Evolutionary conservation across 306 rosid genomes (phyloP), one percentile per base, ranked within the genome.

Genomic region (Ammopiptanthus mongolicus): DNA sequence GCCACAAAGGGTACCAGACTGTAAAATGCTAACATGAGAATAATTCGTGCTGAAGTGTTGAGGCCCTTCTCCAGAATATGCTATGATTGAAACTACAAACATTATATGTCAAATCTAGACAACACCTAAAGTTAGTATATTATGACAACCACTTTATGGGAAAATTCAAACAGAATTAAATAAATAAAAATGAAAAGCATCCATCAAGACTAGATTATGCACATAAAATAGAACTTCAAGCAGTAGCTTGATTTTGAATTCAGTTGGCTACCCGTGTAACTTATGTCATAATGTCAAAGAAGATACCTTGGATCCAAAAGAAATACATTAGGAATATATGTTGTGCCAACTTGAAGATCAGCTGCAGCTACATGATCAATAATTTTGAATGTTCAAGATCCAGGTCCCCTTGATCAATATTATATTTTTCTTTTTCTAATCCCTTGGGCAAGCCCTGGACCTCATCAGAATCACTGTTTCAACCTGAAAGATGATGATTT

Each of bases 301-400:
- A 77, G 65, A 50, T 88, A 93, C 98, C 97, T 91, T 42, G 98
- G 97, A 65, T 93, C 98, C 85, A 91, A 69, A 75, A 93, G 96
- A 88, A 93, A 93, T 88, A 91, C 97, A 53, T 88, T 93, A 3
- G 98, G 98, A 75, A 93, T 87, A 77, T 93, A 91, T n/a, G 87
- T 93, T 91, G 63, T 93, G 71, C 98, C 98, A n/a, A 93, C 98
- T 71, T 96, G 84, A 78, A 94, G 75, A 78, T 89, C 98, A 28
- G 98, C 78, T 47, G 98, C 97, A 48, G 98, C 98, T 81, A 96
- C 98, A 63, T 91, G 96, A 88, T 90, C 96, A 75, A 94, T 94
- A 50, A 94, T 94, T 82, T 91, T 94, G 91, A 94, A 94, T 50
- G 85, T 83, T n/a, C 97, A 89, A 74, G 98, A 91, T 44, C 87